Evolutionary conservation across 805 yeast genomes (phyloP), one percentile per base, ranked within the genome.

Genomic region (Ogataea methanolica): DNA sequence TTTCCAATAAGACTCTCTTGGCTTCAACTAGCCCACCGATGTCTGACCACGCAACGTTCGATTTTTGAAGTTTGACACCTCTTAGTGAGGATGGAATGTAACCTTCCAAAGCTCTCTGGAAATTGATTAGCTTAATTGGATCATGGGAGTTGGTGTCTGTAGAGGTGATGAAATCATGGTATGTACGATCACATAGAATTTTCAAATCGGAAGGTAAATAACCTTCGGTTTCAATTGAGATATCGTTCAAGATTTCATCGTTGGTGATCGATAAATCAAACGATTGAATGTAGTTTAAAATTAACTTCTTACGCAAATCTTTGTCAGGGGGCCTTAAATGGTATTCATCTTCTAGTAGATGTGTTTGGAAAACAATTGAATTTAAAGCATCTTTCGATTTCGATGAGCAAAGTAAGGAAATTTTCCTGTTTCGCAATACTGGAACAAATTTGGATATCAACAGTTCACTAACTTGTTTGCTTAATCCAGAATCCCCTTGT

Each of bases 1-100:
- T 94, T 61, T 92, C 98, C 44, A 89, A 65, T 9, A 92, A 67
- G 0, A 88, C 71, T 9, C 76, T 72, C 60, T 92, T 92, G 1
- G 95, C 94, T 15, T 81, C 85, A 17, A 69, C 69, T 46, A 92
- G 70, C 0, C 97, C 99, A 6, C 98, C 99, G 54, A 92, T 88
- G 55, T 90, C 96, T 2, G 73, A 58, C 99, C 99, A 92, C 41
- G 77, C 76, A 0, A 82, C 79, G 1, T 80, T 67, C 0, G 92
- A 82, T 57, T 87, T 89, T 55, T 89, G 89, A 11, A 91, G 70
- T 61, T 89, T 88, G 6, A 89, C 96, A 0, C 96, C 96, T 45
- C 96, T 76, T 45, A 92, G 68, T 41, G 88, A 82, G 0, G 96
- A 80, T 0, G 98, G 97, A 1, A 82, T 78, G 56, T 77, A 92